Evolutionary conservation across 179 eudicot species (phyloP), one percentile per base, ranked within the genome.

Genomic region (Dionaea muscipula): DNA sequence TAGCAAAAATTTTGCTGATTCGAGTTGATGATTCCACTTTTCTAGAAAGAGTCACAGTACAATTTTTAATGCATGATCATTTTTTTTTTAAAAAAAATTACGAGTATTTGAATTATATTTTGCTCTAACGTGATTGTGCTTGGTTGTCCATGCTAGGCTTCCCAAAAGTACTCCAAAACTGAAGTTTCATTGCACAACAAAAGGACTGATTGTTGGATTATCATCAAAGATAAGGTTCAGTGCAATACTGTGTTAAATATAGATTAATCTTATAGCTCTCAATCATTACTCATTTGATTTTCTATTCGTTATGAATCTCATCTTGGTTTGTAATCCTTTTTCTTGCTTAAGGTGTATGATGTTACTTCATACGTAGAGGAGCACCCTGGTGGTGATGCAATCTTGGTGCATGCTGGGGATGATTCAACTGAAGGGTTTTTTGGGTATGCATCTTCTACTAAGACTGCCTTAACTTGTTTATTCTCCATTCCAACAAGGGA

Each of bases 301-400:
- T 11, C 10, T 31, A 31, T 4, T 31, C 10, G 8, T 11, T 31
- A 11, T 11, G 8, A 31, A 31, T 31, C 35, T 31, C 10, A 31
- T 31, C 35, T 31, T 11, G 5, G 5, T 31, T 31, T 31, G 5
- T 31, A 0, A 6, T 11, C 8, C 10, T 11, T 31, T 31, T 31
- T 31, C 35, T 11, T 11, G 10, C 35, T 31, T 31, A 31, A 31
- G 35, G 35, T 31, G 1, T 90, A 86, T 68, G 97, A 90, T 73
- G 91, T 90, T 25, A 81, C 95, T 15, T 64, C 95, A 23, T 91
- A 86, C 57, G 95, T 91, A 27, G 98, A 86, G 72, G 98, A 91
- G 71, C 98, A 91, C 48, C 98, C 95, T 24, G 98, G 98, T 37
- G 98, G 98, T 55, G 98, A 86, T 66, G 94, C 98, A 48, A 90